Conservation (phyloP, 257 asterid genomes). For the Leptodermis oblonga region DNA sequence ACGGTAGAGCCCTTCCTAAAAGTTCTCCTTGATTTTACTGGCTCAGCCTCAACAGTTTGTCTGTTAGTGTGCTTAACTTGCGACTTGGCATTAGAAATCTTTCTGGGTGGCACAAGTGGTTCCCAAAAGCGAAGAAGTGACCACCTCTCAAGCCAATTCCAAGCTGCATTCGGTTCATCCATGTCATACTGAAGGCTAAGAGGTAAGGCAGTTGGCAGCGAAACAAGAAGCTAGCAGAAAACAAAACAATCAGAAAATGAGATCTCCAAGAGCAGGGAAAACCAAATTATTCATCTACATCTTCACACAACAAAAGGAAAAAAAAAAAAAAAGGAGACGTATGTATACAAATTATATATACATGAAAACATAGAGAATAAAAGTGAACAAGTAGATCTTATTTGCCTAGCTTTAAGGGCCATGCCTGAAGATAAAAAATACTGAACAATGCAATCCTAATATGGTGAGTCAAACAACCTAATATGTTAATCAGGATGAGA, state of each 20-base stretch:
- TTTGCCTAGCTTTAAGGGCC: background rate
- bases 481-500: background rate
- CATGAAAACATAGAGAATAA: background rate
- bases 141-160: conserved; percentile 94
- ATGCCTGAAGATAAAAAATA: background rate
- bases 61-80: conserved; percentile 45
- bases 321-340: no score
- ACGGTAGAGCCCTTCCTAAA: conserved; percentile 48
- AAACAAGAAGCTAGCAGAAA: conserved; percentile 58
- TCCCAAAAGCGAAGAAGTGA: conserved; percentile 72
- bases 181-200: conserved; percentile 80
- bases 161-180: conserved; percentile 70
- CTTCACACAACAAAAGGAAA: no score
- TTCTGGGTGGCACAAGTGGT: conserved; percentile 45
- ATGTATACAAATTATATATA: no score
- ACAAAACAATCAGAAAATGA: conserved; percentile 13
- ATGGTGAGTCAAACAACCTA: background rate
- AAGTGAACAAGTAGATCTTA: background rate
- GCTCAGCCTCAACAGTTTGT: conserved; percentile 40
- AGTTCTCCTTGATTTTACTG: conserved; percentile 62
- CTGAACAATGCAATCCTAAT: background rate
- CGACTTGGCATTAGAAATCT: conserved; percentile 36
- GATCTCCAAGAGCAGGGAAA: background rate
- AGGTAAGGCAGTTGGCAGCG: conserved; percentile 71
- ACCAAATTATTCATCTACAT: no score